Base-by-base conservation (phyloP, 495 filamentous ascomycete genomes). In the Penicillium chermesinum region DNA sequence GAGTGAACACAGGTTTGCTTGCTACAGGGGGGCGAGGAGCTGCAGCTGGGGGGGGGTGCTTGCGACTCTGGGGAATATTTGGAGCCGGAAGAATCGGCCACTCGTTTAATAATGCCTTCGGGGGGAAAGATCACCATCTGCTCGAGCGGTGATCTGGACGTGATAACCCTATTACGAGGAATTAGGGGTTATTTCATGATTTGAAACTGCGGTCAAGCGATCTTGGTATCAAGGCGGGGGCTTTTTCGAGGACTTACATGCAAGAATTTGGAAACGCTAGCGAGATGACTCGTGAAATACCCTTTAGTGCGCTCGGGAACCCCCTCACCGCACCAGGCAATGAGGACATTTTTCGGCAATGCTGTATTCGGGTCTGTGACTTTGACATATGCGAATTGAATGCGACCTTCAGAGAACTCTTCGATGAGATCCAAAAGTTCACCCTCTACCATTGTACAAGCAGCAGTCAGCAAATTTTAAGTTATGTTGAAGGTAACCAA, bases 291-390 rank as follows among this genome's bases (percentile, higher is more conserved):
- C 27, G 89, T 96, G 59, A 97, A 99, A 63, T 97, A 97, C 18
- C 93, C 93, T 63, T 97, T 97, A 13, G 91, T 96, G 56, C 91
- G 77, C 72, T 97, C 93, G 7, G 93, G 93, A n/a, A 99, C 93
- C 47, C 94, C 94, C 57, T 95, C 91, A 35, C 93, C 93, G 64
- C 93, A 99, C 93, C 93, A 99, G 35, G 83, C 91, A 57, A 99
- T 89, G 41, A 99, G 74, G 35, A 93, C 89, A 63, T 85, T 86
- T 71, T 99, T 99, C 19, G 91, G 88, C 7, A 99, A 75, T 5
- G 82, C 78, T 1, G 87, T 89, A 63, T 99, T 99, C 10, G 88
- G 84, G 62, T 97, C 94, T 57, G 87, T 96, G 67, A 99, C 85
- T 69, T 95, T 96, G 45, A 93, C 83, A 60, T 91, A 99, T 17